Evolutionary conservation across 2,329 filamentous ascomycete genomes (phyloP), one percentile per base, ranked within the genome.

Genomic region (Davidsoniella eucalypti): DNA sequence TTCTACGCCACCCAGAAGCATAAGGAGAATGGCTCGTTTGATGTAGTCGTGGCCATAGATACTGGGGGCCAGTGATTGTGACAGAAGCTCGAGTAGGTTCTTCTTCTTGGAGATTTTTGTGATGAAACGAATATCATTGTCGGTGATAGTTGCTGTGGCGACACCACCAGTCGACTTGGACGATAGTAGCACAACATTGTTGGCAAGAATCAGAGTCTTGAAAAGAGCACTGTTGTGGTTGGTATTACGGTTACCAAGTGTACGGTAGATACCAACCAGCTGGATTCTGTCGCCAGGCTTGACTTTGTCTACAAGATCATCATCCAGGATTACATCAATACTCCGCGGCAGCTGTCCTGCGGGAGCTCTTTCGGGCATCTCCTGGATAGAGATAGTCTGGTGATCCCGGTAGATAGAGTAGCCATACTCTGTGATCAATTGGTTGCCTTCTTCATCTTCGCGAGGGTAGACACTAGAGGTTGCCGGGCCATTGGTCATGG

Each of bases 21-120:
- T 93, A 45, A 98, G 77, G 29, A 98, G 68, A 56, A 98, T 94
- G 0, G 92, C 92, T 66, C 93, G 95, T 67, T 98, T 98, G 68
- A 98, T 93, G 63, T 95, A 84, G 60, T 93, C 88, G 59, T 98
- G 92, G 0, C 92, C 92, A 60, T 87, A 95, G 53, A 98, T 98
- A 67, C 88, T 95, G 0, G 92, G 92, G 1, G 92, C 92, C 17
- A 98, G 72, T 1, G 90, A 96, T 59, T 95, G 88, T 0, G 92
- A 92, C 5, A 98, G 74, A 41, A 98, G 70, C 50, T 95, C 86
- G 56, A 98, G 93, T 3, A 96, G 75, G 55, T 92, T 88, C 66
- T 82, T 88, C 66, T 92, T 92, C 71, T 96, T 98, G 8, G 90
- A 74, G 51, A 96, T 76, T 66, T 94, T 95, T 71, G 96, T 96